Base-by-base conservation (phyloP, 495 filamentous ascomycete genomes). In the Podospora anserina region DNA sequence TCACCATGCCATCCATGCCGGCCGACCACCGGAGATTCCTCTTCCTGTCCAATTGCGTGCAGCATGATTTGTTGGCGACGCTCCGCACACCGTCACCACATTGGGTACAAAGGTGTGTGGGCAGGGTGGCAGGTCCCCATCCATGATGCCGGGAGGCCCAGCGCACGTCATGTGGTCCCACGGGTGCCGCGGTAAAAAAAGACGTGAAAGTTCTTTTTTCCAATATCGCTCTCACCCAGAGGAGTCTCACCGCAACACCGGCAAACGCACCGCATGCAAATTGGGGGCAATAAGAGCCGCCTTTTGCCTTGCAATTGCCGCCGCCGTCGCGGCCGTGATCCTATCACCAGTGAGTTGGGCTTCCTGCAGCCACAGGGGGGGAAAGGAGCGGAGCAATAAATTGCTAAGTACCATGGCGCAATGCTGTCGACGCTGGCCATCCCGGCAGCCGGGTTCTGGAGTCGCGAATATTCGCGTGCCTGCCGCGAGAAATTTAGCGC, bases 401-500 rank as follows among this genome's bases (percentile, higher is more conserved):
- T 32, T 44, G 27, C 27, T 39, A 63, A 61, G 20, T 32, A 34
- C 61, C n/a, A 63, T 34, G 64, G 64, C 54, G 64, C 54, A 59
- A 59, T 66, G 44, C 28, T 16, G 15, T 23, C 64, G n/a, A 53
- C 56, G 4, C 65, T 61, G 18, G 57, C 6, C 56, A 67, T 67
- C 65, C 65, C 65, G 57, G 65, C 65, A 61, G 65, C 58, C 65
- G 15, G 65, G 65, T 60, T 53, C 5, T 26, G 30, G 23, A 32
- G 34, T 20, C 30, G 30, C 27, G 34, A 39, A 16, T 34, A 23
- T 6, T 16, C 5, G 39, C n/a, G 9, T 20, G 34, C 30, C 20
- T 18, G 49, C 59, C 59, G 26, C 59, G 23, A 15, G 23, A 65
- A 26, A 65, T 27, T 30, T 65, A 49, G 39, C 39, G 39, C 39